Conservation (phyloP, 805 yeast genomes). For the Saccharomycopsis microspora region DNA sequence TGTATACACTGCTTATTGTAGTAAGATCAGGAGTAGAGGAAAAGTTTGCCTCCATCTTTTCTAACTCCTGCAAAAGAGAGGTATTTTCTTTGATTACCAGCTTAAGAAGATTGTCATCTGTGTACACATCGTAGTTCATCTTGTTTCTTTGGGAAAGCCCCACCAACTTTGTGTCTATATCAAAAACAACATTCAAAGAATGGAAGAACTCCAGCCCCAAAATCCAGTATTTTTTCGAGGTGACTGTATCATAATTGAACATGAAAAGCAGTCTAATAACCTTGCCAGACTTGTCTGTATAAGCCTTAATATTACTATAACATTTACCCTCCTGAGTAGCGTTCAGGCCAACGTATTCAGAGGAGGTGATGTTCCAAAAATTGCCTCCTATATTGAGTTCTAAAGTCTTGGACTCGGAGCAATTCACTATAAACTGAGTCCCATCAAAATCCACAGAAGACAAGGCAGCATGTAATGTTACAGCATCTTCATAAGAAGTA, state of each 20-base stretch:
- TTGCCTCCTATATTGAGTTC: constrained; percentile 7
- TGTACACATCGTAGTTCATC: neutral
- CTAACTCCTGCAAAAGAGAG: neutral
- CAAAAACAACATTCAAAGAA: constrained; percentile 2
- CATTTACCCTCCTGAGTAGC: neutral
- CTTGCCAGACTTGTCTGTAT: neutral
- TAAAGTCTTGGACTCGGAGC: neutral
- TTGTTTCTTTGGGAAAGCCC: constrained; percentile 5
- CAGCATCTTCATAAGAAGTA: constrained; percentile 2
- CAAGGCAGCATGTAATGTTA: neutral
- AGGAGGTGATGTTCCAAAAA: constrained; percentile 6
- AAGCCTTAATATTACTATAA: constrained; percentile 3
- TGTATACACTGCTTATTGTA: constrained; percentile 6
- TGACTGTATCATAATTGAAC: constrained; percentile 3
- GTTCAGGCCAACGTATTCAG: constrained; percentile 3
- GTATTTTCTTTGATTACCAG: neutral
- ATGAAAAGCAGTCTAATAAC: neutral
- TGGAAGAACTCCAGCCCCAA: constrained; percentile 3
- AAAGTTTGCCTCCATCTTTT: neutral
- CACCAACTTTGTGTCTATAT: constrained; percentile 5
- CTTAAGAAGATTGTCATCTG: neutral
- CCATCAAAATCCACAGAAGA: neutral
- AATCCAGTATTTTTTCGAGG: constrained; percentile 5
- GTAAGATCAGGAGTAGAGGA: neutral
- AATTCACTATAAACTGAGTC: constrained; percentile 1